phyloP scores from a whole-genome alignment of 306 rosid species.

The Lathyrus sativus region DNA sequence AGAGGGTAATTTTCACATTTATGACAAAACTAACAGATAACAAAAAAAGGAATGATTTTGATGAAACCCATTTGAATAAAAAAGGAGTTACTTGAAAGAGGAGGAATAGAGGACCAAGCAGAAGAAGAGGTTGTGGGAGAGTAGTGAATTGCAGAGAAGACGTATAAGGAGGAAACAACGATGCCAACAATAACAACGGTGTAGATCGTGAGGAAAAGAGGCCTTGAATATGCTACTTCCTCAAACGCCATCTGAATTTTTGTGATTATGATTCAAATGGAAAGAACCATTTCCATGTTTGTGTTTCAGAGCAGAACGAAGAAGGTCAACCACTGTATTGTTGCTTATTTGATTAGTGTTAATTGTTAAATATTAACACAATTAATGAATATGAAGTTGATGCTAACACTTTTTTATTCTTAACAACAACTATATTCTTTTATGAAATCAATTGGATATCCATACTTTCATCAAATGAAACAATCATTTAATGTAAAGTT shows the following conservation, averaged over 20 bases:
- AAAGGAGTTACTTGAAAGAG: constrained; percentile 48
- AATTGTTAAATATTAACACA: not conserved
- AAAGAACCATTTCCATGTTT: not conserved
- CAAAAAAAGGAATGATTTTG: constrained; percentile 26
- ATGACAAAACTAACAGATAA: constrained; percentile 26
- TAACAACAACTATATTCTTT: too few species aligned
- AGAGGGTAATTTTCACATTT: constrained; percentile 21
- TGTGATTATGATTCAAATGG: not conserved
- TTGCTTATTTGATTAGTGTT: not conserved
- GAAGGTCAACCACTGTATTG: not conserved
- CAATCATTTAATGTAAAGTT: too few species aligned
- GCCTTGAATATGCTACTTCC: constrained; percentile 61
- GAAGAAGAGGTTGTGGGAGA: constrained; percentile 47
- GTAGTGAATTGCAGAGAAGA: constrained; percentile 67
- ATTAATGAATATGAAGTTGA: not conserved
- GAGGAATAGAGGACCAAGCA: constrained; percentile 41
- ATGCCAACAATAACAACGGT: constrained; percentile 60
- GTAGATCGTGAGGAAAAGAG: constrained; percentile 71
- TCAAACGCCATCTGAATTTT: constrained; percentile 42
- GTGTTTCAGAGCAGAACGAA: not conserved
- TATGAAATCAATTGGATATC: too few species aligned
- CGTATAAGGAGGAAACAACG: constrained; percentile 65
- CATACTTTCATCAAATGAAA: too few species aligned
- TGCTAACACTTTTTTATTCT: not conserved
- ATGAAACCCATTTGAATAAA: not conserved